Conservation (phyloP, 2,329 filamentous ascomycete species). For the Curvularia sp. region DNA sequence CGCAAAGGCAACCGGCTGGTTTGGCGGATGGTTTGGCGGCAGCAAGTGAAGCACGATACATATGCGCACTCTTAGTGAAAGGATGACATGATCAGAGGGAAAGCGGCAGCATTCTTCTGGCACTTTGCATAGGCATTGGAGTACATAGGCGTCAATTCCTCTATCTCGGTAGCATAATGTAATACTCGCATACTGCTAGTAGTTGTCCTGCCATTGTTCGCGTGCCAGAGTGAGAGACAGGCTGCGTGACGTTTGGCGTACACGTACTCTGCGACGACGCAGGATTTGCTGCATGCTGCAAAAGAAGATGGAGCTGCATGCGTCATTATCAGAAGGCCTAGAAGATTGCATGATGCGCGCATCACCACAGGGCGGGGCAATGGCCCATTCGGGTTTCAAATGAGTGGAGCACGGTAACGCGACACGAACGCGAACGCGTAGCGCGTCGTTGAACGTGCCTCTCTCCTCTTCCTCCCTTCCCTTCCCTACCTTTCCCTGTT, state of each 20-base stretch:
- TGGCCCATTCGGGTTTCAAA: slow-evolving; percentile 24
- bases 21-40: slow-evolving; percentile 88
- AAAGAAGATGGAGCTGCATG: not conserved
- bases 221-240: not conserved
- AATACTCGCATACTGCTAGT: slow-evolving; percentile 2
- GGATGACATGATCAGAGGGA: not conserved
- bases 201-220: not conserved
- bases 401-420: slow-evolving; percentile 34
- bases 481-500: slow-evolving; percentile 32
- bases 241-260: not conserved
- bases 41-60: slow-evolving; percentile 49
- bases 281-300: not conserved
- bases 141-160: slow-evolving; percentile 27
- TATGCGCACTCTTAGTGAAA: slow-evolving; percentile 6
- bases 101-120: slow-evolving; percentile 6
- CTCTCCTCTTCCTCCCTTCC: slow-evolving; percentile 24
- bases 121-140: slow-evolving; percentile 39
- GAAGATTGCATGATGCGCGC: slow-evolving; percentile 13
- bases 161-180: slow-evolving; percentile 18
- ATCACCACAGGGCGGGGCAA: slow-evolving; percentile 16
- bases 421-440: slow-evolving; percentile 34
- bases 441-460: slow-evolving; percentile 24
- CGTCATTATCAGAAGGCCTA: not conserved
- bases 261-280: not conserved
- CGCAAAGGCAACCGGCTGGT: slow-evolving; percentile 80